These are phyloP conservation scores for Ceratonia siliqua DNA, from an alignment of 306 rosid genomes.

Conservation along the genomic window DNA sequence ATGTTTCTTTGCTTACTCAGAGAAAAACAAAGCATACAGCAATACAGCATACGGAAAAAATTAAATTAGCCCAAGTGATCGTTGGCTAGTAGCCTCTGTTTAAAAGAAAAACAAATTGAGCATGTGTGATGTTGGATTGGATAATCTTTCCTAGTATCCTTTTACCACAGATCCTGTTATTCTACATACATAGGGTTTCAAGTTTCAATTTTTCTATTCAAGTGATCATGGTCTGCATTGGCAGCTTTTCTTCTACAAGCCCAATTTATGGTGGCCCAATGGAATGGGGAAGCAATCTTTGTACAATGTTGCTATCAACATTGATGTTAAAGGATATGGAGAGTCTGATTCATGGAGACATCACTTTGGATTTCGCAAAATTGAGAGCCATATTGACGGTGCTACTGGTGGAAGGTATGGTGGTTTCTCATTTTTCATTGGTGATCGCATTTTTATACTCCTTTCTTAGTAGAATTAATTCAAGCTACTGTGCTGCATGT, in stretches of 20 bases:
- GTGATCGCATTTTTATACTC: not conserved
- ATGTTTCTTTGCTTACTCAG: too few species aligned
- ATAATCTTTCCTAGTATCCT: conserved; percentile 30
- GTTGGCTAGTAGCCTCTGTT: not conserved
- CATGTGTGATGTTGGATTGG: conserved; percentile 5
- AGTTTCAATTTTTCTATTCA: conserved; percentile 25
- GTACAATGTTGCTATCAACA: conserved; percentile 63
- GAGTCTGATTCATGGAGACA: conserved; percentile 91
- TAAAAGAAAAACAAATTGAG: not conserved
- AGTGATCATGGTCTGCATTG: conserved; percentile 37
- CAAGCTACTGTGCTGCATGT: conserved; percentile 17
- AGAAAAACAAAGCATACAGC: conserved; percentile 3
- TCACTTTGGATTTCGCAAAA: conserved; percentile 87
- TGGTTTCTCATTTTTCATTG: not conserved
- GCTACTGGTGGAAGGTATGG: conserved; percentile 87
- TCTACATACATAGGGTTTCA: conserved; percentile 23
- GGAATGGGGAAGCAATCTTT: conserved; percentile 96
- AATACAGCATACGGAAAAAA: not conserved
- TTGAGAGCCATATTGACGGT: conserved; percentile 77
- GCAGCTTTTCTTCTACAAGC: conserved; percentile 91
- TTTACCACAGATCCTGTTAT: conserved; percentile 26
- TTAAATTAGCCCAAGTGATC: conserved; percentile 7
- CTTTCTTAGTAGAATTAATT: not conserved
- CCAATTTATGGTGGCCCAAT: conserved; percentile 98
- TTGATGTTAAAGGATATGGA: conserved; percentile 79